Percentiles rank a stretch among this genome's conserved stretches.
Conservation (phyloP, 192 early-diverging fungal species). For the Coemansia umbellata region DNA sequence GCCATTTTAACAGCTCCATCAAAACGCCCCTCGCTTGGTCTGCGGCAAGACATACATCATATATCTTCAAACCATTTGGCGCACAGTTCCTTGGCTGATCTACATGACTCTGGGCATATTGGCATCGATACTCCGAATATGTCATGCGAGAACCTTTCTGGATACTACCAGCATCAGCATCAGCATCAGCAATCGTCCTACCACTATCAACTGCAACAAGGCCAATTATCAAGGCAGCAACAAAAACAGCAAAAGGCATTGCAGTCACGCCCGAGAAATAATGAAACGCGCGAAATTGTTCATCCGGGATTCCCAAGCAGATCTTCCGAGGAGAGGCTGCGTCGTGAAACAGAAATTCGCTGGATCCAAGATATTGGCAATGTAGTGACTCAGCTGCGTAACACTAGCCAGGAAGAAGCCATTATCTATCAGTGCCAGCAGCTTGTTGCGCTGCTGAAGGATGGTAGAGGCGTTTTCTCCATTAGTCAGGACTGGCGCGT, state of each 20-base stretch:
- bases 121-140: slow-evolving; percentile 13
- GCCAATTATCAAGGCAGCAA: slow-evolving; percentile 9
- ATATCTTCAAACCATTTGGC: slow-evolving; percentile 7
- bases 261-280: slow-evolving; percentile 3
- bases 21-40: slow-evolving; percentile 35
- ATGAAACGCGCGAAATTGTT: slow-evolving; percentile 20
- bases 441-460: slow-evolving; percentile 36
- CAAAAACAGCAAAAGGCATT: slow-evolving; percentile 7
- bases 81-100: slow-evolving; percentile 1
- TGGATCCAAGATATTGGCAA: slow-evolving; percentile 48
- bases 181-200: slow-evolving; percentile 1
- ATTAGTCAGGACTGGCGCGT: slow-evolving; percentile 47
- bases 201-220: slow-evolving; percentile 1
- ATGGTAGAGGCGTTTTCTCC: slow-evolving; percentile 46
- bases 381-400: slow-evolving; percentile 28
- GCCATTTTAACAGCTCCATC: neutral
- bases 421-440: slow-evolving; percentile 39
- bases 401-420: slow-evolving; percentile 26
- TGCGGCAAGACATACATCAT: slow-evolving; percentile 22
- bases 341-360: slow-evolving; percentile 47
- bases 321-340: slow-evolving; percentile 42
- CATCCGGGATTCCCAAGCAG: slow-evolving; percentile 37
- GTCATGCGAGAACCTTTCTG: slow-evolving; percentile 25
- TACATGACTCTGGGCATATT: neutral
- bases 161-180: neutral